Evolutionary conservation across 805 yeast species (phyloP).

Genomic region (Cyberlindnera americana): DNA sequence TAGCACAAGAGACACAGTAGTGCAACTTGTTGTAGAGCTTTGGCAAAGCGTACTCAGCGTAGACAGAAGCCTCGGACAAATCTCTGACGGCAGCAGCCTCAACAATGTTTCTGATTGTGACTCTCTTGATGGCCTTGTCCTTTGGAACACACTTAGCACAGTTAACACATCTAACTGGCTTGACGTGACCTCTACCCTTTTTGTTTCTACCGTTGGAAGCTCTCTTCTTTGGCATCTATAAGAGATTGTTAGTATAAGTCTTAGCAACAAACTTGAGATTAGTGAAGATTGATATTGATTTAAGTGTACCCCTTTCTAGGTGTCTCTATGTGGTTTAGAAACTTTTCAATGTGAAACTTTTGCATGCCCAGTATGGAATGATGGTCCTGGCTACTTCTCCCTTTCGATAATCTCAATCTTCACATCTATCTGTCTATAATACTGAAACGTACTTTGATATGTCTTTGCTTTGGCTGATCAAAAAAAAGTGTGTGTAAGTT

Average conservation of each 20-base stretch:
- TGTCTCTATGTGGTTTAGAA: no score
- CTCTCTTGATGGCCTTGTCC: constrained; percentile 99
- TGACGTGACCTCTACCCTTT: constrained; percentile 99
- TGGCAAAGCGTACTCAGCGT: constrained; percentile 99
- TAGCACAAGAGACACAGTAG: constrained; percentile 99
- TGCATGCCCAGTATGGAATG: no score
- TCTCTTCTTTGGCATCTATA: constrained; percentile 98
- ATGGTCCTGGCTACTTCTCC: no score
- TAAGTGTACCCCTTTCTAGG: no score
- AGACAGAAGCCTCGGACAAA: constrained; percentile 98
- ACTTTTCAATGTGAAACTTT: no score
- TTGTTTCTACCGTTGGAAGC: constrained; percentile 99
- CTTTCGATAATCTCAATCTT: no score
- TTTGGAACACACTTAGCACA: constrained; percentile 99
- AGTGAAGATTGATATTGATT: no score
- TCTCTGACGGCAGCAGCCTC: constrained; percentile 99
- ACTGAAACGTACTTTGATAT: constrained; percentile 16
- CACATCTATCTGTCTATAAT: no score
- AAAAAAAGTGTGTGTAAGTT: constrained; percentile 1
- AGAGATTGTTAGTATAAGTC: constrained; percentile 22
- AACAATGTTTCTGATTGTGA: constrained; percentile 99
- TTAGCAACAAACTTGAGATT: background rate
- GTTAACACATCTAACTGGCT: constrained; percentile 99
- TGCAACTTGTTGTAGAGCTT: constrained; percentile 99
- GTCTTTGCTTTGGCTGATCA: constrained; percentile 10